These are phyloP conservation scores for Houttuynia cordata DNA, from an alignment of 164 flowering plant species.

Conservation along the genomic window DNA sequence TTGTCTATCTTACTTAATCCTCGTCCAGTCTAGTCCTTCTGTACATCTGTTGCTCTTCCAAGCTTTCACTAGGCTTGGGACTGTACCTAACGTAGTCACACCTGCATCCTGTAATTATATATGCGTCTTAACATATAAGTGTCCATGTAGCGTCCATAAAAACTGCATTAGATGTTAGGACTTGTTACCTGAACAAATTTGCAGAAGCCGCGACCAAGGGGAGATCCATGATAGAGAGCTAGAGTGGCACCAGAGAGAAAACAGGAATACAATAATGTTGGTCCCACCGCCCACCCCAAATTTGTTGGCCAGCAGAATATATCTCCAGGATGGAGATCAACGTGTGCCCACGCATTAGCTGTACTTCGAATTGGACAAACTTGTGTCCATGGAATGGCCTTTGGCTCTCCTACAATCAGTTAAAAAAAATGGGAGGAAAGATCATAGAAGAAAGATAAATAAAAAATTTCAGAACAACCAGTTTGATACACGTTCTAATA, in stretches of 20 bases:
- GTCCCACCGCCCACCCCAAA: constrained; percentile 96
- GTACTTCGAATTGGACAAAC: constrained; percentile 65
- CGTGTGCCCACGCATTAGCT: constrained; percentile 65
- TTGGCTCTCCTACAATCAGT: constrained; percentile 64
- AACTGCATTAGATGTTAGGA: not conserved
- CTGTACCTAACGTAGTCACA: constrained; percentile 76
- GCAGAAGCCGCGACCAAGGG: constrained; percentile 75
- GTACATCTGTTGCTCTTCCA: constrained; percentile 78
- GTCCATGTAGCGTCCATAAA: not conserved
- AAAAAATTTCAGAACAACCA: not conserved
- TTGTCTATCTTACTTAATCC: constrained; percentile 37
- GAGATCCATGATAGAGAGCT: constrained; percentile 95
- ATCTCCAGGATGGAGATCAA: constrained; percentile 49
- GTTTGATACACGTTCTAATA: no score
- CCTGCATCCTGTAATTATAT: constrained; percentile 67
- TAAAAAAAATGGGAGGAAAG: not conserved
- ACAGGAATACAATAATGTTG: constrained; percentile 46
- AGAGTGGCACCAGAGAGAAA: constrained; percentile 70
- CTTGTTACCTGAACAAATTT: constrained; percentile 84
- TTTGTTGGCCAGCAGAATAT: constrained; percentile 83
- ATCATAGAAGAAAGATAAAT: not conserved
- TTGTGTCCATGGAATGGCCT: constrained; percentile 96
- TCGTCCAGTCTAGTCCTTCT: constrained; percentile 90
- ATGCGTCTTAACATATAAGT: no score
- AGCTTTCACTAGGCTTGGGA: constrained; percentile 86